phyloP scores from a whole-genome alignment of 2,329 filamentous ascomycete genomes.

The Penicillium sp. region DNA sequence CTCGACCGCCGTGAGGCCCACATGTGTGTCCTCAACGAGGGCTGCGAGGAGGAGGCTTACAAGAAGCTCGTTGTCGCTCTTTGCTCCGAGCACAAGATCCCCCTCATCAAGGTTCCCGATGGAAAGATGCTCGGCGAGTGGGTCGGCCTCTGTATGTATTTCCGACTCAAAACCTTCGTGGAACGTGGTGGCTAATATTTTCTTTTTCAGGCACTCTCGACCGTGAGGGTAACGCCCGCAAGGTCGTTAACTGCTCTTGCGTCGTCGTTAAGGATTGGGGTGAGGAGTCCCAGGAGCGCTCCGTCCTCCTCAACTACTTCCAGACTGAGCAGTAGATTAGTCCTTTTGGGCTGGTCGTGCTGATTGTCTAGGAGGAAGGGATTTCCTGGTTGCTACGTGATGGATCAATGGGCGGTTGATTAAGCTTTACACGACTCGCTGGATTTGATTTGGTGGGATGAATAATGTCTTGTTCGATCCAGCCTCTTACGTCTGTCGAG shows the following conservation, averaged over 20 bases:
- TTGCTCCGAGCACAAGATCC: conserved; percentile 99
- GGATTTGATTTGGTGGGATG: not conserved
- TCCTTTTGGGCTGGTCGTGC: conserved; percentile 11
- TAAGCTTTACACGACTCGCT: not conserved
- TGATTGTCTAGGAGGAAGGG: conserved; percentile 14
- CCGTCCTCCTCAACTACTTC: conserved; percentile 99
- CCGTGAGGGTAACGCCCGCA: conserved; percentile 98
- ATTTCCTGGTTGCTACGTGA: conserved; percentile 2
- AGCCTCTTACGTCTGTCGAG: not conserved
- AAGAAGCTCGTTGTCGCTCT: conserved; percentile 99
- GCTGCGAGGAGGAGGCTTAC: conserved; percentile 99
- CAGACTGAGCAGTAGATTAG: conserved; percentile 65
- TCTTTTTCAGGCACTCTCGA: conserved; percentile 80
- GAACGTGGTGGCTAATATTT: conserved; percentile 9
- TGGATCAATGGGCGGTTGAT: conserved; percentile 1
- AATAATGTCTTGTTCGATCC: conserved; percentile 6
- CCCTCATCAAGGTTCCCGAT: conserved; percentile 99
- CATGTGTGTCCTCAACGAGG: conserved; percentile 99
- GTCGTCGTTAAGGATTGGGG: conserved; percentile 99
- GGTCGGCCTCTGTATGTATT: conserved; percentile 93
- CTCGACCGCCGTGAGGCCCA: conserved; percentile 98
- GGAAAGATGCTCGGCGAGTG: conserved; percentile 99
- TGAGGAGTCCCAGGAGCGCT: conserved; percentile 99
- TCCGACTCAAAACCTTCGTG: not conserved
- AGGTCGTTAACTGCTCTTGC: conserved; percentile 99